Evolutionary conservation across 192 early-diverging fungal genomes (phyloP), one percentile per base, ranked within the genome.

Genomic region (Mortierella hygrophila): DNA sequence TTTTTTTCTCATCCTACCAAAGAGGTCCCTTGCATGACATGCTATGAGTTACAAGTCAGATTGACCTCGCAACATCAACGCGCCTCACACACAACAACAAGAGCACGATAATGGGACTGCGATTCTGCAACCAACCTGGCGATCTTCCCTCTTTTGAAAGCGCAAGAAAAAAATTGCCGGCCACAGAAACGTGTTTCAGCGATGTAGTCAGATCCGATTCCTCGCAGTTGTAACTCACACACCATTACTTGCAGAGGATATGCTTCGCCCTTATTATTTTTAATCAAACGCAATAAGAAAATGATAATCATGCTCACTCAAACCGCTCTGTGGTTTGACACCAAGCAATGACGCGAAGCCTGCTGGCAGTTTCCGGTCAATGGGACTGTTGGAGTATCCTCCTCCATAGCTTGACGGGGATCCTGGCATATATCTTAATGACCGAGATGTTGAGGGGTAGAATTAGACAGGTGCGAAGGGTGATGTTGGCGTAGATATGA

Each of bases 301-400:
- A 18, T 7, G 13, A 46, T 7, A 46, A 46, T 7, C 0, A 46
- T 46, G 44, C 10, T 46, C 10, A 49, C 18, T 49, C 16, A 49
- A 49, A 49, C 15, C 16, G 60, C n/a, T 63, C n/a, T 32, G 60
- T 63, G 60, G 29, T 11, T 32, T 20, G n/a, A 69, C 68, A 44
- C 65, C 15, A 2, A 74, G 80, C 2, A 74, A 69, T 6, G 74
- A 82, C 54, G 74, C 74, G 55, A 82, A 82, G 47, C 74, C 80
- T 2, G 69, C 49, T n/a, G 80, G 74, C 21, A 82, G 49, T 7
- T 71, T 75, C 3, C 74, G 80, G 6, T 57, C 60, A 63, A 52
- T 21, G 15, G 26, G 47, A 18, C 74, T 32, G 41, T 41, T 47
- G 54, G 42, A 29, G 26, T 32, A 63, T 63, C 60, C 26, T 63